Evolutionary conservation across 139 green algal genomes (phyloP).

Genomic region (Picochlorum sp.): DNA sequence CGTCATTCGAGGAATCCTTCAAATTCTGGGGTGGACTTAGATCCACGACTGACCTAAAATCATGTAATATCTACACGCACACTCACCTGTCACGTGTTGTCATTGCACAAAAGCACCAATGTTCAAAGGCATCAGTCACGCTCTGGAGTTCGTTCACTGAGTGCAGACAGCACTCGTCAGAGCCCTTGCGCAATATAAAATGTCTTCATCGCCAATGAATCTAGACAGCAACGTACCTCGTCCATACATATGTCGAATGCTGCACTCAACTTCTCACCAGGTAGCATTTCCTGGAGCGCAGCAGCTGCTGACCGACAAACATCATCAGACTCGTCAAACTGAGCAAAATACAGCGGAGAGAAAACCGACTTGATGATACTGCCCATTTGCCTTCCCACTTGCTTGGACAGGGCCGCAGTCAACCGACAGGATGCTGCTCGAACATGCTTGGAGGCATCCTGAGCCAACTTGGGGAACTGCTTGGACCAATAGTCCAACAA

Average conservation of each 20-base stretch:
- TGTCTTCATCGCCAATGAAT: too few species aligned
- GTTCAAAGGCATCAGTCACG: too few species aligned
- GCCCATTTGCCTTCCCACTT: conserved; percentile 33
- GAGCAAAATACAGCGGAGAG: conserved; percentile 54
- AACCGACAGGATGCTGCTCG: conserved; percentile 39
- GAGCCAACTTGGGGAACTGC: conserved; percentile 49
- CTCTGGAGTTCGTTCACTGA: too few species aligned
- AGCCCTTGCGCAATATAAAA: too few species aligned
- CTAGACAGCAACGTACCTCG: conserved; percentile 24
- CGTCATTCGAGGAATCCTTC: too few species aligned
- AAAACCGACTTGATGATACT: conserved; percentile 38
- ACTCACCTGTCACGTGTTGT: too few species aligned
- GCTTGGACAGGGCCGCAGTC: conserved; percentile 32
- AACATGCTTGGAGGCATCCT: conserved; percentile 59
- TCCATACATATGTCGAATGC: conserved; percentile 44
- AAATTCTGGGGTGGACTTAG: too few species aligned
- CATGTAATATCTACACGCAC: too few species aligned
- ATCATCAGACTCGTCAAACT: conserved; percentile 56
- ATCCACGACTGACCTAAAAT: too few species aligned
- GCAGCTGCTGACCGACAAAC: conserved; percentile 37
- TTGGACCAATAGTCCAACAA: conserved; percentile 60
- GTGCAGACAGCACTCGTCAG: too few species aligned
- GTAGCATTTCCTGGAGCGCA: conserved; percentile 46
- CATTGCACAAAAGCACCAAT: too few species aligned
- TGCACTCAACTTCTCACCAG: conserved; percentile 34